phyloP scores from a whole-genome alignment of 2,329 filamentous ascomycete genomes.

The Xylaria sp. region DNA sequence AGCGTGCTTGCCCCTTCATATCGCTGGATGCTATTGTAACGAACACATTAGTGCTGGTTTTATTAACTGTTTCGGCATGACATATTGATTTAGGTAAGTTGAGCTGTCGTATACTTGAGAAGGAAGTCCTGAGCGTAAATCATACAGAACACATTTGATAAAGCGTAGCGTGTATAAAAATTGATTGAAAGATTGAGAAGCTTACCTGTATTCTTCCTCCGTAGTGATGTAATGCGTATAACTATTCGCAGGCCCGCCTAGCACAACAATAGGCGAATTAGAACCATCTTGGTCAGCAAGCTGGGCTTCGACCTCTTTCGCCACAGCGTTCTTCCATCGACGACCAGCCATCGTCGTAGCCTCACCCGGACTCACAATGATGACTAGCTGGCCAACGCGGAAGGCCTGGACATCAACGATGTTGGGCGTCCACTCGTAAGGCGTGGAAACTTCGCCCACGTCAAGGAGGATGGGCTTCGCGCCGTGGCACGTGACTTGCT shows the following conservation, averaged over 20 bases:
- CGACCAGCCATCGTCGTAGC: conserved; percentile 92
- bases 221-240: conserved; percentile 88
- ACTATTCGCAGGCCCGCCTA: conserved; percentile 89
- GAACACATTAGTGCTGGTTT: conserved; percentile 37
- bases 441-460: conserved; percentile 79
- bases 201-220: conserved; percentile 75
- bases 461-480: conserved; percentile 89
- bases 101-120: background rate
- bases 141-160: background rate
- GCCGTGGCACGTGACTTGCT: conserved; percentile 79
- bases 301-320: conserved; percentile 58
- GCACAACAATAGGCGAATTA: conserved; percentile 72
- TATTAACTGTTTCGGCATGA: background rate
- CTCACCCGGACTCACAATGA: conserved; percentile 87
- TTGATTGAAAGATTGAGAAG: background rate
- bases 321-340: conserved; percentile 81
- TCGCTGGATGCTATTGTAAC: conserved; percentile 71
- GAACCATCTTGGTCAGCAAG: conserved; percentile 58
- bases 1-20: conserved; percentile 93
- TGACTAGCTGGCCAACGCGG: conserved; percentile 83
- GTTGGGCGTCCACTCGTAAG: conserved; percentile 91
- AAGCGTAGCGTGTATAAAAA: background rate
- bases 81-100: background rate
- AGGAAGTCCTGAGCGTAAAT: background rate
- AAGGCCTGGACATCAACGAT: conserved; percentile 89